A percentile compares a stretch with the other conserved stretches of the same genome.
Evolutionary conservation across 148 eudicot species (phyloP).

Genomic region (Silene conica): DNA sequence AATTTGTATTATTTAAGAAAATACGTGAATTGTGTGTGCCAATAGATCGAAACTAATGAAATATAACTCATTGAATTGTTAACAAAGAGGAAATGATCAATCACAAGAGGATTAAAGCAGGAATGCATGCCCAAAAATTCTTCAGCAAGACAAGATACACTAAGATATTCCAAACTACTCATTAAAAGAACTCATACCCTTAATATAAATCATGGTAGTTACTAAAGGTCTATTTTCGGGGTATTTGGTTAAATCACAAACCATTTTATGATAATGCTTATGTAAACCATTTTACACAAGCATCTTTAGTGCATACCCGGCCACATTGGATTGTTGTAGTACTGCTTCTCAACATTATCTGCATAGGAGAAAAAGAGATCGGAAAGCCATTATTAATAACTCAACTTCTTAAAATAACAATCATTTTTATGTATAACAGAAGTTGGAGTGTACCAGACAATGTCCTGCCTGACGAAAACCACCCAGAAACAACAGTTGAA

Average conservation of each 20-base stretch:
- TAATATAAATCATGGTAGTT: not conserved
- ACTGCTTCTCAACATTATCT: slow-evolving; percentile 48
- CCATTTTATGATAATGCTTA: not conserved
- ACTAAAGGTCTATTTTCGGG: not conserved
- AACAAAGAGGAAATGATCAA: not conserved
- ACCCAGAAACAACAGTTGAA: slow-evolving; percentile 92
- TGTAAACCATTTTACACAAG: not conserved
- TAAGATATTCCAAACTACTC: not conserved
- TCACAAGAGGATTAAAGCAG: not conserved
- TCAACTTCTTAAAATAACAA: not conserved
- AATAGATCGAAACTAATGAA: not conserved
- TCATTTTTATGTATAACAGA: not conserved
- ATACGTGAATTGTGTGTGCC: not conserved
- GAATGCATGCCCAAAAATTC: not conserved
- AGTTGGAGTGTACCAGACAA: slow-evolving; percentile 44
- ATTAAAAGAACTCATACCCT: not conserved
- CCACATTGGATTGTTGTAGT: slow-evolving; percentile 99
- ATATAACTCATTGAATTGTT: not conserved
- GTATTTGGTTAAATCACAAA: not conserved
- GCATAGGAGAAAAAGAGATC: slow-evolving; percentile 18
- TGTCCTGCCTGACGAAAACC: slow-evolving; percentile 73
- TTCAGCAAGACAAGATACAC: not conserved
- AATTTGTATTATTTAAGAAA: not conserved
- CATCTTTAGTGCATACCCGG: slow-evolving; percentile 53
- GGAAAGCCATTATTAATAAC: slow-evolving; percentile 13